Conservation (phyloP, 371 early-diverging fungal genomes). For the Blakeslea trispora region DNA sequence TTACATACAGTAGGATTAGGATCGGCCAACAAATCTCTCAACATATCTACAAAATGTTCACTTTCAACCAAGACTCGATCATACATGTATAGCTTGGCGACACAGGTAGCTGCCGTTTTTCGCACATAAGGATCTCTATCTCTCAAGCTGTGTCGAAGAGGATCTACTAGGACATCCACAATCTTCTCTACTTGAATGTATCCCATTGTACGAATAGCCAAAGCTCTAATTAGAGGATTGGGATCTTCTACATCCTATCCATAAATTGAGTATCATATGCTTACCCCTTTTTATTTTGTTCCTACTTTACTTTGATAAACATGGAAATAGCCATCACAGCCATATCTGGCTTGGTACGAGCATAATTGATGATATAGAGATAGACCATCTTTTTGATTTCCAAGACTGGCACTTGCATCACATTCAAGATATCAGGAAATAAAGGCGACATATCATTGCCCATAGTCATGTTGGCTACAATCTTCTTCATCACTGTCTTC, state of each 20-base stretch:
- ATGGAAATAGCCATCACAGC: conserved; percentile 80
- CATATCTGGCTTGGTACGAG: conserved; percentile 88
- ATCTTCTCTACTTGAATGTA: conserved; percentile 91
- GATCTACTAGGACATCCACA: conserved; percentile 79
- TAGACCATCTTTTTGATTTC: conserved; percentile 93
- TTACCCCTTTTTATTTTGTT: conserved; percentile 13
- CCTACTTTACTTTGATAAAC: conserved; percentile 58
- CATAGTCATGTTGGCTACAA: conserved; percentile 98
- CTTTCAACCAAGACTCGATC: conserved; percentile 65
- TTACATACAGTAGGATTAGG: conserved; percentile 95
- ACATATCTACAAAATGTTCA: conserved; percentile 78
- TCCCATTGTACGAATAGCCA: conserved; percentile 95
- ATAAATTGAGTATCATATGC: neutral
- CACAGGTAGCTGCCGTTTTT: conserved; percentile 96
- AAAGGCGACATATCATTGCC: conserved; percentile 97
- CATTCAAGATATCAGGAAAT: conserved; percentile 65
- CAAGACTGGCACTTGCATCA: conserved; percentile 57
- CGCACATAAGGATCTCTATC: conserved; percentile 90
- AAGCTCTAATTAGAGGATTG: conserved; percentile 90
- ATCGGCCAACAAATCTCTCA: conserved; percentile 91
- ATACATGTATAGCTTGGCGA: conserved; percentile 76
- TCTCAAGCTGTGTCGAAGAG: conserved; percentile 67
- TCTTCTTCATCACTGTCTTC: conserved; percentile 91
- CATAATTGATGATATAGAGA: conserved; percentile 85
- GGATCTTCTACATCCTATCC: conserved; percentile 74